Evolutionary conservation across 371 early-diverging fungal species (phyloP).

Genomic region (Mortierella sp.): DNA sequence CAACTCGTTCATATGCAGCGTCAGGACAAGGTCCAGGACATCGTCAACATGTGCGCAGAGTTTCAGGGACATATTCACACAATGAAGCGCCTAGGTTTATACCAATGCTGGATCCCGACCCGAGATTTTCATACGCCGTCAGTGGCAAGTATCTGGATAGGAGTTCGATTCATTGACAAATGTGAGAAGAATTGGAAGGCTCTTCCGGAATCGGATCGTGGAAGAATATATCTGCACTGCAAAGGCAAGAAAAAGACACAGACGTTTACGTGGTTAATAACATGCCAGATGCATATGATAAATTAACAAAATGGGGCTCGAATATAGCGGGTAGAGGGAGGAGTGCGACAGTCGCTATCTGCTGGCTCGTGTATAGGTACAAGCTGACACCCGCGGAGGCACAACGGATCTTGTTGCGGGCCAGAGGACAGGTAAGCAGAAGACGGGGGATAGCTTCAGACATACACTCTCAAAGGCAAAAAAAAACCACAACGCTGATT

Average conservation of each 20-base stretch:
- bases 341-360: conserved; percentile 42
- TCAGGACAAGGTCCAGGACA: conserved; percentile 9
- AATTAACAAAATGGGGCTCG: no score
- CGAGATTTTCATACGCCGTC: conserved; percentile 38
- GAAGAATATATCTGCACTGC: conserved; percentile 33
- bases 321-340: conserved; percentile 40
- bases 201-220: neutral
- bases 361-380: conserved; percentile 37
- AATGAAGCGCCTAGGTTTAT: conserved; percentile 24
- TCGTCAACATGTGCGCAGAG: conserved; percentile 53
- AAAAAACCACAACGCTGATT: no score
- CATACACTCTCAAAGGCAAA: no score
- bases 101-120: conserved; percentile 47
- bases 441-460: no score
- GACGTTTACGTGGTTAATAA: no score
- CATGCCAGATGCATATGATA: no score
- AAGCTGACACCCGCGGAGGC: conserved; percentile 27
- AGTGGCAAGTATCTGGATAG: conserved; percentile 29
- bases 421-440: conserved; percentile 31
- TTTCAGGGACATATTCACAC: conserved; percentile 32
- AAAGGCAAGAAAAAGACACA: no score
- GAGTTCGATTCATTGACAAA: conserved; percentile 28
- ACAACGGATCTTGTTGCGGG: conserved; percentile 27
- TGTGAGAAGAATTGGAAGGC: conserved; percentile 8
- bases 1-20: conserved; percentile 12